Evolutionary conservation across 371 early-diverging fungal genomes (phyloP).

Genomic region (Mucor mucedo): DNA sequence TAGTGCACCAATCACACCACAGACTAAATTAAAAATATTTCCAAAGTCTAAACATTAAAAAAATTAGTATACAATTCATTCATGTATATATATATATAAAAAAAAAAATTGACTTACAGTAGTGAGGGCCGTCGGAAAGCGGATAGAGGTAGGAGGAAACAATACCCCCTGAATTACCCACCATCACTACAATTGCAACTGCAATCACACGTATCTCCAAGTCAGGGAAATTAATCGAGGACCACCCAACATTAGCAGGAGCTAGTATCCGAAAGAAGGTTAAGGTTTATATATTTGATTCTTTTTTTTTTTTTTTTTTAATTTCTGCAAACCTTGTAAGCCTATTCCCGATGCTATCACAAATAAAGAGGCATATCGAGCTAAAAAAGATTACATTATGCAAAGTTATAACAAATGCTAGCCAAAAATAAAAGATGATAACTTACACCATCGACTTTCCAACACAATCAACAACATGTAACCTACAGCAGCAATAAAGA

Average conservation of each 20-base stretch:
- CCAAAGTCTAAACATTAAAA: conserved; percentile 24
- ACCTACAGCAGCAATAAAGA: conserved; percentile 27
- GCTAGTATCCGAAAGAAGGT: conserved; percentile 14
- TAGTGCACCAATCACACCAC: conserved; percentile 15
- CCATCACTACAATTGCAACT: conserved; percentile 45
- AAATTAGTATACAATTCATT: background rate
- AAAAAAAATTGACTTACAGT: conserved; percentile 20
- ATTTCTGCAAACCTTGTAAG: conserved; percentile 29
- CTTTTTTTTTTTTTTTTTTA: background rate
- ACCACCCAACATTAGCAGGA: conserved; percentile 43
- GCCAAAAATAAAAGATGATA: background rate
- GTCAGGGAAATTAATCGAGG: conserved; percentile 40
- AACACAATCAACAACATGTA: conserved; percentile 29
- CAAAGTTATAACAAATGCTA: background rate
- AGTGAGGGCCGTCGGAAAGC: conserved; percentile 30
- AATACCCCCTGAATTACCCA: conserved; percentile 45
- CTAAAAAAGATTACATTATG: conserved; percentile 11
- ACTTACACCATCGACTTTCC: conserved; percentile 34
- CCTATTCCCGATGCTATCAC: conserved; percentile 31
- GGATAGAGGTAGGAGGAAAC: conserved; percentile 46
- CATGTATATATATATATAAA: background rate
- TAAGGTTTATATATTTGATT: background rate
- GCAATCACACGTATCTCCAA: conserved; percentile 39
- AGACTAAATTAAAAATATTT: conserved; percentile 26
- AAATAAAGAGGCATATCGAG: conserved; percentile 25